Conservation (phyloP, 805 yeast species). For the Yarrowia yakushimensis region DNA sequence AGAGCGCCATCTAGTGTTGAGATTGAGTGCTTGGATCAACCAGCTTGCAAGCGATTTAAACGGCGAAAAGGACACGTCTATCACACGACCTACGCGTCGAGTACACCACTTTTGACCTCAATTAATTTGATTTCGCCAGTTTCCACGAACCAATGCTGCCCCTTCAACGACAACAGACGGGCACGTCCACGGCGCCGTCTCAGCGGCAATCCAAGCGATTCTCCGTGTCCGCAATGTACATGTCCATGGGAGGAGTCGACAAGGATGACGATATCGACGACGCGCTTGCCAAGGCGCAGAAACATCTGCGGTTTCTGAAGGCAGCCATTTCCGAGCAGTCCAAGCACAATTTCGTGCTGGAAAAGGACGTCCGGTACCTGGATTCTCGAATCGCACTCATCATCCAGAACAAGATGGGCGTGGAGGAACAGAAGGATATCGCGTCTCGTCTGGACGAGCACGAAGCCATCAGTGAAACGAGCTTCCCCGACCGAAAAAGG, state of each 20-base stretch:
- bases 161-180: slow-evolving; percentile 15
- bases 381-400: slow-evolving; percentile 41
- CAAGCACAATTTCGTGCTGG: slow-evolving; percentile 39
- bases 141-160: slow-evolving; percentile 19
- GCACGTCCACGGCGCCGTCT: slow-evolving; percentile 16
- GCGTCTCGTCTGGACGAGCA: slow-evolving; percentile 35
- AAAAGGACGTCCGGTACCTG: slow-evolving; percentile 40
- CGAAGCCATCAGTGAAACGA: slow-evolving; percentile 26
- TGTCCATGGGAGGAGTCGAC: slow-evolving; percentile 39
- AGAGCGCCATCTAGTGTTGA: too few relatives aligned
- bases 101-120: too few relatives aligned
- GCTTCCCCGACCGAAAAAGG: slow-evolving; percentile 36
- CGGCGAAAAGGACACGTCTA: too few relatives aligned
- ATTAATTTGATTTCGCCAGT: too few relatives aligned
- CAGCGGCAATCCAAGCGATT: slow-evolving; percentile 37
- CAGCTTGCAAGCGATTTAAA: too few relatives aligned
- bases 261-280: slow-evolving; percentile 39
- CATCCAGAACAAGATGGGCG: slow-evolving; percentile 40
- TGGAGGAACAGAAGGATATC: slow-evolving; percentile 40
- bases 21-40: too few relatives aligned
- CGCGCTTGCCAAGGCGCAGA: slow-evolving; percentile 38
- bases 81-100: too few relatives aligned
- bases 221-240: slow-evolving; percentile 39
- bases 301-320: slow-evolving; percentile 37
- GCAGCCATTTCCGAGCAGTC: slow-evolving; percentile 39